These are phyloP conservation scores for Phytomonas francai DNA, from an alignment of 208 protist species.

Conservation along the genomic window DNA sequence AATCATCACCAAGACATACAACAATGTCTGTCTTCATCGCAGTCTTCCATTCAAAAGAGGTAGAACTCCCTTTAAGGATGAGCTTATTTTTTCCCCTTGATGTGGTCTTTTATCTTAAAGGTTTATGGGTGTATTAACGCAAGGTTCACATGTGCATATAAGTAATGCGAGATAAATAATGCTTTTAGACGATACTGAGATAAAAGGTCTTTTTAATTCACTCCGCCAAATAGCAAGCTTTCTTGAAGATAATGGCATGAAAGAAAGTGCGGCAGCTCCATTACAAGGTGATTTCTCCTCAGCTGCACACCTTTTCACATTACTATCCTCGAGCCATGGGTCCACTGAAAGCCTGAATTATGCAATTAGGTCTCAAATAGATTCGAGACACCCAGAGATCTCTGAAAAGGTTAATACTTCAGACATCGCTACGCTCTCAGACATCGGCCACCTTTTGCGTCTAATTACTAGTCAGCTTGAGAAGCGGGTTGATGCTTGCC, in stretches of 20 bases:
- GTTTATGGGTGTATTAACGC: not conserved
- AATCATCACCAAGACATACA: not conserved
- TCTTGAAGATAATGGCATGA: not conserved
- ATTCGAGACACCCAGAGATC: not conserved
- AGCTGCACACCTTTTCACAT: not conserved
- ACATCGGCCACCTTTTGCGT: conserved; percentile 33
- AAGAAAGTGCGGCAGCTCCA: not conserved
- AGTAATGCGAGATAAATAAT: not conserved
- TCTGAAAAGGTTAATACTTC: not conserved
- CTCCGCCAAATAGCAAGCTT: not conserved
- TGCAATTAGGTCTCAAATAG: not conserved
- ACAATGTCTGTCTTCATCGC: not conserved
- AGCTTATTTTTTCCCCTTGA: not conserved
- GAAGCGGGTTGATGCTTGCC: conserved; percentile 24
- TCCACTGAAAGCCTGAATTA: not conserved
- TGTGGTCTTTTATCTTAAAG: not conserved
- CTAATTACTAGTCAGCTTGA: conserved; percentile 17
- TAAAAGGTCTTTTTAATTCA: not conserved
- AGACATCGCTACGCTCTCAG: conserved; percentile 16
- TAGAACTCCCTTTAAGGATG: not conserved
- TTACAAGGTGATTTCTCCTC: not conserved
- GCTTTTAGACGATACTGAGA: not conserved
- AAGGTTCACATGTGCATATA: not conserved
- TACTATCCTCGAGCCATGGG: not conserved
- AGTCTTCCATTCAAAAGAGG: not conserved